phyloP scores from a whole-genome alignment of 2,329 filamentous ascomycete genomes.

The Sarocladium strictum region DNA sequence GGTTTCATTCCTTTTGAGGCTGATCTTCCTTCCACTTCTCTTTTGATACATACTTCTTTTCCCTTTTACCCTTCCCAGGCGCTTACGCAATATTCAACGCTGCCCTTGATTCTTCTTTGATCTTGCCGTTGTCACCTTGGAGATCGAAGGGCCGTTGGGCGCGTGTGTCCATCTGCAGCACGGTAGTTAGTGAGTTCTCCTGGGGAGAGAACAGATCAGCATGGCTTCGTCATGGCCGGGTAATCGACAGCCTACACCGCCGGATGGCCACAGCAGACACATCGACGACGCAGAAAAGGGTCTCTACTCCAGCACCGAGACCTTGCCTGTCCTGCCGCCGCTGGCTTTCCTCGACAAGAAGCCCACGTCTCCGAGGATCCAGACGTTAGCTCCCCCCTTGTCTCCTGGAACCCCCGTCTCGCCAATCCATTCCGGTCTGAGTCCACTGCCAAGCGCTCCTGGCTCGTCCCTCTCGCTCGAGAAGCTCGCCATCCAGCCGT shows the following conservation, averaged over 20 bases:
- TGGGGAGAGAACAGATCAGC: neutral
- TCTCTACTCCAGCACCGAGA: slow-evolving; percentile 22
- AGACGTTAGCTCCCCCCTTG: slow-evolving; percentile 16
- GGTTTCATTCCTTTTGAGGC: neutral
- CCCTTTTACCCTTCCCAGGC: neutral
- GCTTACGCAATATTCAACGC: too few relatives aligned
- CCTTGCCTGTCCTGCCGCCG: slow-evolving; percentile 18
- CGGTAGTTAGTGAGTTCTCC: neutral
- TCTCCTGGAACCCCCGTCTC: slow-evolving; percentile 17
- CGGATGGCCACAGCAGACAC: slow-evolving; percentile 12
- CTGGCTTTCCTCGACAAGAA: slow-evolving; percentile 17
- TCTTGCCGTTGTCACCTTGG: neutral
- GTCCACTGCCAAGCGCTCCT: slow-evolving; percentile 21
- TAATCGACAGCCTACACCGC: neutral
- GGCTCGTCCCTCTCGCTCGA: slow-evolving; percentile 17
- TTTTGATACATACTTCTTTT: neutral
- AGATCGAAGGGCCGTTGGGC: too few relatives aligned
- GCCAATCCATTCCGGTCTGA: slow-evolving; percentile 24
- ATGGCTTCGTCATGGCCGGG: neutral
- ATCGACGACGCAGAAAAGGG: slow-evolving; percentile 30
- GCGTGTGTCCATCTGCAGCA: neutral
- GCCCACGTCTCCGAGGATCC: slow-evolving; percentile 5
- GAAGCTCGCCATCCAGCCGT: neutral
- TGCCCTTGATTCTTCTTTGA: neutral
- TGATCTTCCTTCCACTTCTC: neutral